Evolutionary conservation across 352 stramenopile species (phyloP).

Genomic region (Globisporangium paddicum): DNA sequence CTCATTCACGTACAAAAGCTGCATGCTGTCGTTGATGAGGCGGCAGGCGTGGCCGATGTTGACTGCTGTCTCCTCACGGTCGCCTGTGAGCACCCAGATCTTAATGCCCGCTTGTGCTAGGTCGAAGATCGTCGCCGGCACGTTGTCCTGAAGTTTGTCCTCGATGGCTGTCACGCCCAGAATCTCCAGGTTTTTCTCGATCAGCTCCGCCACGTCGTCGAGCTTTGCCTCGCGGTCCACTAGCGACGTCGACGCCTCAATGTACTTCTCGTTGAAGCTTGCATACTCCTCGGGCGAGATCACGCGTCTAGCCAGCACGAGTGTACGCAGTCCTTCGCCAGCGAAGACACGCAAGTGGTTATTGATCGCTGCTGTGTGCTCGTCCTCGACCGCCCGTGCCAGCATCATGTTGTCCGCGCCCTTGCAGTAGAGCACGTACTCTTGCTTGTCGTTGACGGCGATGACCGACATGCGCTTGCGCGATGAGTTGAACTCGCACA

Average conservation of each 20-base stretch:
- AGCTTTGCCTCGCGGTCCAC: conserved; percentile 45
- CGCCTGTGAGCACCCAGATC: conserved; percentile 97
- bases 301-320: conserved; percentile 57
- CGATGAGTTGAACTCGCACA: conserved; percentile 87
- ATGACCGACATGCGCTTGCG: conserved; percentile 99
- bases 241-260: conserved; percentile 43
- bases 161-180: conserved; percentile 95
- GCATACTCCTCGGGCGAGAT: conserved; percentile 51
- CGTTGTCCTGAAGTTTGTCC: conserved; percentile 94
- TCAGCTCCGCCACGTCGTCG: conserved; percentile 46
- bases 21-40: conserved; percentile 64
- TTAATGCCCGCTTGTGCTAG: conserved; percentile 95
- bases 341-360: conserved; percentile 64
- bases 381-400: conserved; percentile 25
- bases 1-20: conserved; percentile 61
- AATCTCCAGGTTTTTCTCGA: conserved; percentile 76
- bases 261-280: conserved; percentile 50
- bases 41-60: conserved; percentile 94
- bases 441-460: conserved; percentile 43
- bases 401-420: conserved; percentile 87
- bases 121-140: conserved; percentile 91
- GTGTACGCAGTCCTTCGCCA: conserved; percentile 71
- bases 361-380: conserved; percentile 19
- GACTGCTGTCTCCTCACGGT: conserved; percentile 97
- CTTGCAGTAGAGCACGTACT: conserved; percentile 74